Conservation (phyloP, 2,329 filamentous ascomycete species). For the Epichloe aotearoae region DNA sequence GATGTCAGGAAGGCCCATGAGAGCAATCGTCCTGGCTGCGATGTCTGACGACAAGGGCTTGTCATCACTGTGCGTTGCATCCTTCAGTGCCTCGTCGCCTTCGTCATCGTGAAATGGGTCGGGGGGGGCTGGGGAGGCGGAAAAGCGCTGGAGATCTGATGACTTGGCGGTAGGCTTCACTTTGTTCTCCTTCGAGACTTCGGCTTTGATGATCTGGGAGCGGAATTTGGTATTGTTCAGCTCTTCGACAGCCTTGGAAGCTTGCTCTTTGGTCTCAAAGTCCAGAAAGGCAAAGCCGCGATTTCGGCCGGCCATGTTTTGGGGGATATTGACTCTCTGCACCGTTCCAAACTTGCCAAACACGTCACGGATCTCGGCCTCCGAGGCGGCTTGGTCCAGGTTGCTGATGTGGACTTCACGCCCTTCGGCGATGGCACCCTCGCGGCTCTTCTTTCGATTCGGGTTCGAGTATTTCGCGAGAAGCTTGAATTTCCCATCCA, state of each 20-base stretch:
- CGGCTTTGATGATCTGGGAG: conserved; percentile 53
- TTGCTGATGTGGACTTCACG: conserved; percentile 73
- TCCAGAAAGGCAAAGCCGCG: conserved; percentile 73
- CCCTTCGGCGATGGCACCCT: conserved; percentile 72
- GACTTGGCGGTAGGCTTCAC: conserved; percentile 42
- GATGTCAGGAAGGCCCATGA: conserved; percentile 83
- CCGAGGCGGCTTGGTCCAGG: conserved; percentile 46
- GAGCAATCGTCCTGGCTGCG: conserved; percentile 57
- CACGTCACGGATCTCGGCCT: conserved; percentile 54
- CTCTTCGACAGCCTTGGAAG: conserved; percentile 49
- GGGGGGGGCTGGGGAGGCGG: conserved; percentile 20
- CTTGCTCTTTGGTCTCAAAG: conserved; percentile 58
- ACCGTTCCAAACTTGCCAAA: conserved; percentile 69
- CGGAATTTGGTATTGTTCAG: conserved; percentile 61
- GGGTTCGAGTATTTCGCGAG: conserved; percentile 79
- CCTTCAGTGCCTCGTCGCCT: conserved; percentile 26
- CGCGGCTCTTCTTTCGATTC: conserved; percentile 58
- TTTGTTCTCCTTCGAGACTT: conserved; percentile 41
- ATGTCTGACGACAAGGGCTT: conserved; percentile 35
- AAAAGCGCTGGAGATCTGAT: conserved; percentile 17
- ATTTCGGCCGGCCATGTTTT: conserved; percentile 51
- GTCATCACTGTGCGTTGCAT: conserved; percentile 10
- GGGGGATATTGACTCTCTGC: conserved; percentile 57
- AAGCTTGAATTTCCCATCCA: conserved; percentile 58
- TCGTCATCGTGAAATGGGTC: conserved; percentile 22